These are phyloP conservation scores for Cutaneotrichosporon sp. DNA, from an alignment of 1,284 basidiomycete species.

Conservation along the genomic window DNA sequence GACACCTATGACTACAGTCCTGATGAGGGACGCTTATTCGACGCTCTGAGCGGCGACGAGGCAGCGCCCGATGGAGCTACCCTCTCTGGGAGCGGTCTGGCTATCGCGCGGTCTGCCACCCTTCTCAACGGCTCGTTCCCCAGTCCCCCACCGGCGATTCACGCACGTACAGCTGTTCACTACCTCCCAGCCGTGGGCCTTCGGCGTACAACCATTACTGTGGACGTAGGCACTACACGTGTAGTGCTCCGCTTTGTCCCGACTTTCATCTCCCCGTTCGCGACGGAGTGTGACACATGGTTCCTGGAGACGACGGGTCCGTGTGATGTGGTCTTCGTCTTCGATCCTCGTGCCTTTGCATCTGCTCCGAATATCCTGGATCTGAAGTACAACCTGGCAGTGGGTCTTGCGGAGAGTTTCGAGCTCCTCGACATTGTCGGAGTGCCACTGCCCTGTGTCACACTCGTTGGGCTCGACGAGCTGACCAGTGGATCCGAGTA, in stretches of 20 bases:
- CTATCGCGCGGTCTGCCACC: neutral
- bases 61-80: neutral
- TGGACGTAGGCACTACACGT: neutral
- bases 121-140: neutral
- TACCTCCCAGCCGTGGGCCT: neutral
- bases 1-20: neutral
- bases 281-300: neutral
- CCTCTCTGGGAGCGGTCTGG: too few relatives aligned
- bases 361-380: neutral
- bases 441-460: neutral
- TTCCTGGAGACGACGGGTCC: neutral
- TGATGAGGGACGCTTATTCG: neutral
- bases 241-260: neutral
- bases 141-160: neutral
- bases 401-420: neutral
- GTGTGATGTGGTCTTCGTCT: neutral
- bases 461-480: neutral
- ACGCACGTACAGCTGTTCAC: neutral
- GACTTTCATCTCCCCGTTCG: neutral
- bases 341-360: neutral
- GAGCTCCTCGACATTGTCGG: neutral
- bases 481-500: neutral
- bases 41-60: neutral
- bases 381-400: neutral
- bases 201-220: neutral